Evolutionary conservation across 2,329 filamentous ascomycete genomes (phyloP).

Genomic region (Epichloe aotearoae): DNA sequence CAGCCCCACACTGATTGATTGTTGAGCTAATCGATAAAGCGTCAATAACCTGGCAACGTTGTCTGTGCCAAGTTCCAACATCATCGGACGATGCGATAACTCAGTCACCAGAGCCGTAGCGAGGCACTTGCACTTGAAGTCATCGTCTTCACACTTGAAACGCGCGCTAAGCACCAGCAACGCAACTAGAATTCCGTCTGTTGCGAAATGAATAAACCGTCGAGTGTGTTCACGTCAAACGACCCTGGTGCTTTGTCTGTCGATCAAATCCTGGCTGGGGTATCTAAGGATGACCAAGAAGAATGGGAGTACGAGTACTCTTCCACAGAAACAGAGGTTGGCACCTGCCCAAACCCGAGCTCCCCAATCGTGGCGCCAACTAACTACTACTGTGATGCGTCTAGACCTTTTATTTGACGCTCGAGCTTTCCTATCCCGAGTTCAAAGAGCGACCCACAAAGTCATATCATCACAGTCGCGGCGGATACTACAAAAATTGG

Average conservation of each 20-base stretch:
- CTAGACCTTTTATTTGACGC: constrained; percentile 50
- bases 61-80: too few relatives aligned
- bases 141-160: not conserved
- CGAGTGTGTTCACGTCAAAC: constrained; percentile 6
- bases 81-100: not conserved
- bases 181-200: not conserved
- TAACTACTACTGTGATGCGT: not conserved
- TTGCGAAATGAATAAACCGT: constrained; percentile 1
- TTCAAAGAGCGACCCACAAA: constrained; percentile 34
- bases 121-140: not conserved
- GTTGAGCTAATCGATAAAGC: too few relatives aligned
- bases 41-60: too few relatives aligned
- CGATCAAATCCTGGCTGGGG: constrained; percentile 15
- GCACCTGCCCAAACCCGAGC: not conserved
- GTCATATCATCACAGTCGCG: constrained; percentile 24
- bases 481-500: constrained; percentile 34
- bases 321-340: constrained; percentile 46
- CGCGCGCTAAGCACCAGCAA: not conserved
- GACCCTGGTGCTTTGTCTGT: constrained; percentile 16
- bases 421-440: constrained; percentile 49
- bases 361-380: not conserved
- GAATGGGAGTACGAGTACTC: constrained; percentile 60
- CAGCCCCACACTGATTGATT: not conserved
- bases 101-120: too few relatives aligned
- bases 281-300: constrained; percentile 32